Evolutionary conservation across 2,329 filamentous ascomycete species (phyloP).

Genomic region (Penicillium occitanis): DNA sequence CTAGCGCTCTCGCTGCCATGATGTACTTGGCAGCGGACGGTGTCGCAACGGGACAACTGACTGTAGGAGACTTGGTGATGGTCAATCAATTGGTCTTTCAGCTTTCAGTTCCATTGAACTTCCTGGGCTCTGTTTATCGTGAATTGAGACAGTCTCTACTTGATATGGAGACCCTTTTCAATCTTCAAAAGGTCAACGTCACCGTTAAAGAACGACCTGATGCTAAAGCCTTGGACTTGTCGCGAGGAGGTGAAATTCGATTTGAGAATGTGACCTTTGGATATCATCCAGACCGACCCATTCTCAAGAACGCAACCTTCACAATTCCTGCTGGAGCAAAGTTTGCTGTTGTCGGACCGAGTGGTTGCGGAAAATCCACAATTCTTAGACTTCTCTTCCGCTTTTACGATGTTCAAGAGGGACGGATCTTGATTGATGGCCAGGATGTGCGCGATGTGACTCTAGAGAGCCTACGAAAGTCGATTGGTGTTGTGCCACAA

Average conservation of each 20-base stretch:
- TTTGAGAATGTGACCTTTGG: slow-evolving; percentile 96
- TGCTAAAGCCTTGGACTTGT: slow-evolving; percentile 70
- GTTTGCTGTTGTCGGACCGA: slow-evolving; percentile 90
- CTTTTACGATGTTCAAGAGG: slow-evolving; percentile 84
- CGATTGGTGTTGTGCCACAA: slow-evolving; percentile 94
- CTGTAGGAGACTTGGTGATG: slow-evolving; percentile 96
- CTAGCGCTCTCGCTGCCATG: slow-evolving; percentile 88
- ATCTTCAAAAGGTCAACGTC: slow-evolving; percentile 93
- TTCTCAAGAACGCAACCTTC: slow-evolving; percentile 78
- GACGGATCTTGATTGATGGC: slow-evolving; percentile 85
- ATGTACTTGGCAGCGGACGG: slow-evolving; percentile 96
- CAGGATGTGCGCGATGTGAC: slow-evolving; percentile 85
- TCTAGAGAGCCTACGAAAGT: slow-evolving; percentile 75
- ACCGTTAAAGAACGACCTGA: slow-evolving; percentile 74
- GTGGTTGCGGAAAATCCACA: slow-evolving; percentile 94
- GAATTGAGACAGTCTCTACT: slow-evolving; percentile 91
- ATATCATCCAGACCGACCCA: slow-evolving; percentile 82
- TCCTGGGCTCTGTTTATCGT: slow-evolving; percentile 95
- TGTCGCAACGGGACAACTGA: slow-evolving; percentile 75
- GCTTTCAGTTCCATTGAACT: slow-evolving; percentile 93
- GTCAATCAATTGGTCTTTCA: slow-evolving; percentile 99
- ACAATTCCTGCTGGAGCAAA: slow-evolving; percentile 96
- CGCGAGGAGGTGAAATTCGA: slow-evolving; percentile 79
- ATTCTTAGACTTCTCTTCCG: slow-evolving; percentile 88
- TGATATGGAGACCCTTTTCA: slow-evolving; percentile 99